Conservation (phyloP, 768 basidiomycete species). For the Mycena vulgaris region DNA sequence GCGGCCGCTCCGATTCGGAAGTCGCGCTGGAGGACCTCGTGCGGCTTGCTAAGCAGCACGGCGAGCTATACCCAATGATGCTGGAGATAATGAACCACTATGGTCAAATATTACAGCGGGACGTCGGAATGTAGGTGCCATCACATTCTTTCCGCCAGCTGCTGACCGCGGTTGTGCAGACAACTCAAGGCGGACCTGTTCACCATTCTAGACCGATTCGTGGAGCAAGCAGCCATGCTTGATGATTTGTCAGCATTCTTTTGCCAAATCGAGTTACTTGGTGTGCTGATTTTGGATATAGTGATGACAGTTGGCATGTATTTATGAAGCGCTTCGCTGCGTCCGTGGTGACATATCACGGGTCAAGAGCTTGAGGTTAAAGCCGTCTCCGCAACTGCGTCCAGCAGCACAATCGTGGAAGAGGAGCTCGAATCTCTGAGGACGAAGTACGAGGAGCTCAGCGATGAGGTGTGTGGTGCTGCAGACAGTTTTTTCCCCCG, state of each 20-base stretch:
- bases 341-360: constrained; percentile 77
- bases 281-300: constrained; percentile 47
- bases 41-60: constrained; percentile 71
- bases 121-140: constrained; percentile 71
- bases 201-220: constrained; percentile 74
- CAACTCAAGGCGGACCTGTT: constrained; percentile 73
- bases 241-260: constrained; percentile 71
- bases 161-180: constrained; percentile 53
- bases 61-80: constrained; percentile 74
- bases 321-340: constrained; percentile 73
- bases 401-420: constrained; percentile 52
- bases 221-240: constrained; percentile 70
- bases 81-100: constrained; percentile 74
- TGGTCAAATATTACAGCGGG: constrained; percentile 68
- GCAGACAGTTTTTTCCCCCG: neutral
- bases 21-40: constrained; percentile 73
- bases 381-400: constrained; percentile 49
- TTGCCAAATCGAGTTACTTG: constrained; percentile 1
- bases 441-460: constrained; percentile 73
- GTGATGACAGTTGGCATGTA: constrained; percentile 75
- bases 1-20: constrained; percentile 65
- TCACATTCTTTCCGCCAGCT: neutral
- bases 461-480: constrained; percentile 69
- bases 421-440: constrained; percentile 76
- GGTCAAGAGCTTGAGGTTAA: constrained; percentile 74